Evolutionary conservation across 495 filamentous ascomycete species (phyloP).

Genomic region (Aspergillus sclerotioniger): DNA sequence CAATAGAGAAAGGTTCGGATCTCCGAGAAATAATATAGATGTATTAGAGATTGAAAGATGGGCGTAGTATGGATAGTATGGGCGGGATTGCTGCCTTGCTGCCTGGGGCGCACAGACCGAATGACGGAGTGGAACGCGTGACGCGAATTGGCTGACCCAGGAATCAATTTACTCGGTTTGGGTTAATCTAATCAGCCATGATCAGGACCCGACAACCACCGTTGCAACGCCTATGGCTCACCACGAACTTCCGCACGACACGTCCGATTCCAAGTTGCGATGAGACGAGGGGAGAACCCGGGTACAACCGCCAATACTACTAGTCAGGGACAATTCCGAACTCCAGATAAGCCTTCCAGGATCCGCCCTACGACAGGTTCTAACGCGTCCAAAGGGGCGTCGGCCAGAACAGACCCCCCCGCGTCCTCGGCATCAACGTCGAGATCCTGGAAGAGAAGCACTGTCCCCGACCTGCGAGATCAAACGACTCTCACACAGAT

Average conservation of each 20-base stretch:
- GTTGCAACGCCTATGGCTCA: slow-evolving; percentile 17
- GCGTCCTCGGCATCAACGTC: slow-evolving; percentile 21
- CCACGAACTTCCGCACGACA: not conserved
- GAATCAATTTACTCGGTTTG: not conserved
- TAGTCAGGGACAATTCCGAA: slow-evolving; percentile 22
- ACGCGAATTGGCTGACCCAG: not conserved
- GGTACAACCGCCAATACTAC: slow-evolving; percentile 20
- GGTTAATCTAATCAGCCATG: slow-evolving; percentile 7
- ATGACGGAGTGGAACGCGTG: not conserved
- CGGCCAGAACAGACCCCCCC: slow-evolving; percentile 22
- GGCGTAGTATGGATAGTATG: not conserved
- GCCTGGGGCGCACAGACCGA: not conserved
- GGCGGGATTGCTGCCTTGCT: not conserved
- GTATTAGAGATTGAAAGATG: not conserved
- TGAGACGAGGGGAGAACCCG: slow-evolving; percentile 29
- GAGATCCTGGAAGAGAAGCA: slow-evolving; percentile 22
- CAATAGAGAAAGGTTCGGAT: not conserved
- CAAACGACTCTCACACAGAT: slow-evolving; percentile 48
- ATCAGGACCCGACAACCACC: slow-evolving; percentile 5
- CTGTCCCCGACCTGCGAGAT: slow-evolving; percentile 18
- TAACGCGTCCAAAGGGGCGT: slow-evolving; percentile 20
- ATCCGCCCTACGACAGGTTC: slow-evolving; percentile 15
- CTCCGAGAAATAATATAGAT: not conserved
- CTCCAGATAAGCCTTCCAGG: slow-evolving; percentile 27
- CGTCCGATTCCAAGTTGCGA: slow-evolving; percentile 25